Base-by-base conservation (phyloP, 345 rosid species). In the Arabidopsis arenosa region DNA sequence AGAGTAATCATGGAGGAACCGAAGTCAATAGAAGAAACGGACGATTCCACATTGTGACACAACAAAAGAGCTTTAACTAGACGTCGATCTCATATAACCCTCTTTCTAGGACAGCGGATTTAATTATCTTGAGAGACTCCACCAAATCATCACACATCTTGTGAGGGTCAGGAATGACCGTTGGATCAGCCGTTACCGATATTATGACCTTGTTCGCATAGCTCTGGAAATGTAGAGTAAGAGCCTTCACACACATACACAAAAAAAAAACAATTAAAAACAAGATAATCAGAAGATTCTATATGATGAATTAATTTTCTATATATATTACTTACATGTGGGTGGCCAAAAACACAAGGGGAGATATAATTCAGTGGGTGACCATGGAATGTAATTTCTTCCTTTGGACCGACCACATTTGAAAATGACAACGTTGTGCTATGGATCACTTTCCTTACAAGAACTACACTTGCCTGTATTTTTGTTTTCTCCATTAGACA, bases 161-260 rank as follows among this genome's bases (percentile, higher is more conserved):
- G 54, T 88, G 88, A 75, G 98, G 92, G 76, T 89, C 81, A 6
- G 91, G 85, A 72, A 93, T 83, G 28, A 83, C 85, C 7, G 83
- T 84, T 26, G 90, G 89, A 73, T 93, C 97, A 3, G 83, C 93
- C 1, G 91, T 83, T 37, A 86, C n/a, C 49, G 80, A 82, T 43
- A 91, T 75, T 10, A 80, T 86, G 85, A 91, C 81, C 83, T 82
- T 89, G 37, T 88, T 80, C 9, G 23, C 80, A 66, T 93, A 89
- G 68, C 97, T 93, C 65, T 89, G 98, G 73, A 79, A 91, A 79
- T 93, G 97, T n/a, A 88, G 33, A 10, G 91, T 91, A 79, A 91
- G 56, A 44, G 92, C 97, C 98, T 91, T 80, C 59, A 54, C 54
- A 75, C 21, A 51, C 30, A 41, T 59, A 59, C 39, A 26, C 23